phyloP scores from a whole-genome alignment of 1,284 basidiomycete genomes.

The Puccinia sorghi region DNA sequence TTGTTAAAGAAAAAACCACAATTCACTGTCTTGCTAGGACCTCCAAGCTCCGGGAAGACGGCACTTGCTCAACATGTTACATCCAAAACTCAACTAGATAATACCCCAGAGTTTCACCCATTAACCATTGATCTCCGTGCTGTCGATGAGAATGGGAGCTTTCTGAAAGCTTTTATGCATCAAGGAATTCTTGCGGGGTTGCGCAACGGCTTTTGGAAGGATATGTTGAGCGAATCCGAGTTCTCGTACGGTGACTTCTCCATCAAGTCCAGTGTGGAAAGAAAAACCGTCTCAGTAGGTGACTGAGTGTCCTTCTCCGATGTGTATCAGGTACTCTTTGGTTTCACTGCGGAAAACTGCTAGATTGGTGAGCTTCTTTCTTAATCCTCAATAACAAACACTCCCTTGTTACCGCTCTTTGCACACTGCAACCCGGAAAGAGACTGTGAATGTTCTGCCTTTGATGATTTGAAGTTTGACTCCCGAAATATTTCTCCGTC shows the following conservation, averaged over 20 bases:
- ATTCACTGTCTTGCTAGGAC: constrained; percentile 5
- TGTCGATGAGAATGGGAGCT: not conserved
- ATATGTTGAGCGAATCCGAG: not conserved
- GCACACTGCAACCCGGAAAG: no score
- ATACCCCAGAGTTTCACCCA: not conserved
- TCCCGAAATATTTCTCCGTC: no score
- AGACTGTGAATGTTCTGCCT: no score
- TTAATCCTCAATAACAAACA: no score
- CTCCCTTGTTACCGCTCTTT: no score
- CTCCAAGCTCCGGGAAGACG: not conserved
- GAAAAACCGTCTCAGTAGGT: no score
- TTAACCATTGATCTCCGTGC: not conserved
- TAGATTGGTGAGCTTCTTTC: no score
- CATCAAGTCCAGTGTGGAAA: not conserved
- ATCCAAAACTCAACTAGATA: not conserved
- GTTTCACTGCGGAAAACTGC: no score
- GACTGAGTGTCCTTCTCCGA: no score
- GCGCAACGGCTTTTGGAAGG: not conserved
- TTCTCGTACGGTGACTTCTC: not conserved
- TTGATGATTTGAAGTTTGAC: no score
- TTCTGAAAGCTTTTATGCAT: not conserved
- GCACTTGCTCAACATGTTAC: not conserved
- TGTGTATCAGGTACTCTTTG: no score
- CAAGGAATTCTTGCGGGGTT: not conserved
- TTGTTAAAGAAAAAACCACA: not conserved